These are phyloP conservation scores for Boletus coccyginus DNA, from an alignment of 768 basidiomycete species.

Conservation along the genomic window DNA sequence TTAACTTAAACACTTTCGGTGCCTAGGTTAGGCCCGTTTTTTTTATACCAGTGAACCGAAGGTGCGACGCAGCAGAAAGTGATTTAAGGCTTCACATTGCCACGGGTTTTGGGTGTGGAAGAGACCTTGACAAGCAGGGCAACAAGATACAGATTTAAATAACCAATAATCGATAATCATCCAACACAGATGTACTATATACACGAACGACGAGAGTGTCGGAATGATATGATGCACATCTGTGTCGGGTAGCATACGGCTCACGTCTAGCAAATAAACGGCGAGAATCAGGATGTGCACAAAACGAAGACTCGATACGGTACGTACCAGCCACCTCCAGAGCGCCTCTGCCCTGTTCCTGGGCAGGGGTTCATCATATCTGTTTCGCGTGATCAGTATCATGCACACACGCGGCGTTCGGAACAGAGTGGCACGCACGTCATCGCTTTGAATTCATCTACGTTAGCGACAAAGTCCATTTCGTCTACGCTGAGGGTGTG, in stretches of 20 bases:
- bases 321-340: constrained; percentile 29
- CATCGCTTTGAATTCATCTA: constrained; percentile 29
- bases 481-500: constrained; percentile 2
- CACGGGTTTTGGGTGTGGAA: too few relatives aligned
- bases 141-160: too few relatives aligned
- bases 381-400: neutral
- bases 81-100: too few relatives aligned
- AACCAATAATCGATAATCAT: too few relatives aligned
- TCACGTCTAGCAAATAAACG: constrained; percentile 8
- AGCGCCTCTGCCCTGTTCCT: constrained; percentile 26
- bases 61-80: too few relatives aligned
- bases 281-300: neutral
- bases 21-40: too few relatives aligned
- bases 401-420: too few relatives aligned
- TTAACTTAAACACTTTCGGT: too few relatives aligned
- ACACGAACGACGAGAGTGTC: neutral
- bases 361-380: constrained; percentile 27
- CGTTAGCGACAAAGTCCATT: constrained; percentile 26
- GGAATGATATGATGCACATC: neutral
- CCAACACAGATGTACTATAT: neutral
- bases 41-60: too few relatives aligned
- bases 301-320: neutral
- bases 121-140: too few relatives aligned
- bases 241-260: neutral
- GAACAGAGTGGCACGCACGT: constrained; percentile 11